Base-by-base conservation (phyloP, 257 asterid genomes). In the Jaltomata sinuosa region DNA sequence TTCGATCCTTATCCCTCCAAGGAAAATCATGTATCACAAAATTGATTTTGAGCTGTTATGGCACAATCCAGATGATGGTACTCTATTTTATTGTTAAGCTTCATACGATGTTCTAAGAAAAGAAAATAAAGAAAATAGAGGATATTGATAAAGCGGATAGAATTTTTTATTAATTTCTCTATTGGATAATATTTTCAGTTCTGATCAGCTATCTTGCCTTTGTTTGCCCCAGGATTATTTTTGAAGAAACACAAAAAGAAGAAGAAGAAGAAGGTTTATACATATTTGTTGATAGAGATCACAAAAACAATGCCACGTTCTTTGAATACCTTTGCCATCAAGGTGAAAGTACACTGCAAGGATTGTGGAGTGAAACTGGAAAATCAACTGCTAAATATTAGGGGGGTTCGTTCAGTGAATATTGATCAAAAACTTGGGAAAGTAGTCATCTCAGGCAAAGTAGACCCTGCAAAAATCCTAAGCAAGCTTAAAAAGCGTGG, bases 301-400 rank as follows among this genome's bases (percentile, higher is more conserved):
- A 50, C 21, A 3, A 50, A 52, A 52, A 52, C 59, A 18, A 52
- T 52, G 59, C 5, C 59, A 5, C n/a, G 1, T 16, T 19, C 59
- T 19, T 16, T 18, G 22, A 18, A 38, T 31, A 84, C 18, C 10
- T 69, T 87, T 68, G 57, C 72, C 15, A 77, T 87, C 53, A 71
- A 76, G 59, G 67, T 71, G 40, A 84, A 87, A 40, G 61, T 71
- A 21, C 89, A 87, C 64, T 84, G 85, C 55, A 69, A 76, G 7
- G 83, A 49, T 36, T 80, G 85, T 54, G 87, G 81, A 57, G 71
- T 5, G 14, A 80, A 81, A 57, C 64, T 84, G 31, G 81, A 87
- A 62, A 72, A 72, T 10, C 52, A 49, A 18, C 27, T 87, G 5
- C 22, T 6, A 2, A n/a, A 0, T 0, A 12, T 62, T 16, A 59